Evolutionary conservation across 1,284 basidiomycete species (phyloP), one percentile per base, ranked within the genome.

Genomic region (Ceratorhiza oryzae-sativae): DNA sequence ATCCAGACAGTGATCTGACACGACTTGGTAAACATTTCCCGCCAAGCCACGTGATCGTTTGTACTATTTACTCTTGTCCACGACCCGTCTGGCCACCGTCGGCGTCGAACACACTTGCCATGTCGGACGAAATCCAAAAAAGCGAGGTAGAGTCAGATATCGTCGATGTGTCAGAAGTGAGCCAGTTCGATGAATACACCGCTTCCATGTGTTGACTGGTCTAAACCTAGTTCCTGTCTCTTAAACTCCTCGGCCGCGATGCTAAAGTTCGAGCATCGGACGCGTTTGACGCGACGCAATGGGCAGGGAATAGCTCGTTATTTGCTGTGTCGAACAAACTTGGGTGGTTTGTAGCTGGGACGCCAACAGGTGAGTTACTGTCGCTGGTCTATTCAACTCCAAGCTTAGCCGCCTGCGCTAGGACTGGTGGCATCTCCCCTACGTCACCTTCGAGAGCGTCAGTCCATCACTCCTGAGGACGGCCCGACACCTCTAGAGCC

Each of bases 291-390:
- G 46, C 71, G 34, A 49, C 63, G 42, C 60, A 58, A 56, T 75
- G 74, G 74, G 46, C 73, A 30, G 74, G 74, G 56, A 53, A 67
- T 23, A 48, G 62, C 25, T 70, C 55, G 9, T 39, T 75, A 18
- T 74, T 75, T 25, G 62, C 74, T 0, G 51, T 75, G 30, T 74
- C 73, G 20, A 75, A 75, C 39, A 74, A 61, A 45, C 20, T 59
- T n/a, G 74, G 73, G 12, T 74, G 73, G 45, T 73, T 74, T 58
- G 74, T 62, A 10, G 73, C 73, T 27, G 73, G 71, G 23, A 36
- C 45, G 13, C 71, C 72, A 23, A 39, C 71, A 25, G 65, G 74
- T 75, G 42, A 30, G 74, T 48, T 41, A 10, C 18, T 51, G 20
- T 13, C 27, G 39, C 20, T 62, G n/a, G 18, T 30, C 20, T n/a